A percentile compares a stretch with the other conserved stretches of the same genome.
Evolutionary conservation across 768 basidiomycete genomes (phyloP).

Genomic region (Clathrus columnatus): DNA sequence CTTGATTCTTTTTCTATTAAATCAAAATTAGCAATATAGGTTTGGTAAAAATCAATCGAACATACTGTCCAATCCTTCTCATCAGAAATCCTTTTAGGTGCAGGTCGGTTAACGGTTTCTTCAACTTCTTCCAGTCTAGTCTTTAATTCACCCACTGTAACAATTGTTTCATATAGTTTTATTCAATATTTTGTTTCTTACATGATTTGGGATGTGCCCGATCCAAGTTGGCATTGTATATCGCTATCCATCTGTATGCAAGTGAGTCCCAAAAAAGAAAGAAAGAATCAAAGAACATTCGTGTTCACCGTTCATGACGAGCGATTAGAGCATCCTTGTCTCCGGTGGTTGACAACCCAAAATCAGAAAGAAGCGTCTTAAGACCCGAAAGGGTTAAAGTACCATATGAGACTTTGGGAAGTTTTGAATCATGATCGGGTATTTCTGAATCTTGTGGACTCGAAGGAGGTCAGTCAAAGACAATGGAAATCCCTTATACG

Average conservation of each 20-base stretch:
- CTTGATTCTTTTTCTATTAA: slow-evolving; percentile 4
- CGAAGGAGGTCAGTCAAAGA: not conserved
- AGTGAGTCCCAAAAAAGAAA: not conserved
- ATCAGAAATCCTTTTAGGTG: slow-evolving; percentile 2
- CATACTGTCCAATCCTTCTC: slow-evolving; percentile 9
- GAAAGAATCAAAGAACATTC: not conserved
- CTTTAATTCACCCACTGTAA: slow-evolving; percentile 4
- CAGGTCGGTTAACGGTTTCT: slow-evolving; percentile 3
- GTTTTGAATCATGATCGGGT: slow-evolving; percentile 4
- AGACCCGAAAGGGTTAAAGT: slow-evolving; percentile 54
- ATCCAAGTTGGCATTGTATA: slow-evolving; percentile 67
- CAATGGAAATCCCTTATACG: slow-evolving; percentile 18
- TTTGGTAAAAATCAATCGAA: not conserved
- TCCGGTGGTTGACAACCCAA: slow-evolving; percentile 43
- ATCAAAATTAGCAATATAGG: too few species aligned
- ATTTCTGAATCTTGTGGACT: slow-evolving; percentile 8
- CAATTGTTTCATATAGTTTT: not conserved
- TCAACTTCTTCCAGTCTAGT: not conserved
- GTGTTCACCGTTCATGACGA: slow-evolving; percentile 49
- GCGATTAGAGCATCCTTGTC: slow-evolving; percentile 42
- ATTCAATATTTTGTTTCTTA: not conserved
- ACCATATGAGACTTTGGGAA: slow-evolving; percentile 52
- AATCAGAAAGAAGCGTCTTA: slow-evolving; percentile 44
- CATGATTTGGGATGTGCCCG: slow-evolving; percentile 24
- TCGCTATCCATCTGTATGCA: slow-evolving; percentile 52